Conservation (phyloP, 176 grass and related monocot species). For the Carex pumila region DNA sequence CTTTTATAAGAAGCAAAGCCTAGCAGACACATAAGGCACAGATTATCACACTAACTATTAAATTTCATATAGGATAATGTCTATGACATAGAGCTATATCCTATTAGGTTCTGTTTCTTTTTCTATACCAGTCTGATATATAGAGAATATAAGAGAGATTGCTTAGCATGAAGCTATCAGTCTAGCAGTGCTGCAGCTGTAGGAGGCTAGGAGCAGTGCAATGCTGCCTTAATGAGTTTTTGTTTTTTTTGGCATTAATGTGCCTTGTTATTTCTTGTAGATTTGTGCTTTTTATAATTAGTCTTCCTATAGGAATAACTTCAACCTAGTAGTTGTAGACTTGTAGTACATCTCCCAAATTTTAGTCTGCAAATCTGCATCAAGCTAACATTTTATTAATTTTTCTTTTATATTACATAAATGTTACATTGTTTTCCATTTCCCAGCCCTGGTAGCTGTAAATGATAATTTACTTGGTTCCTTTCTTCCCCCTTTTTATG, state of each 20-base stretch:
- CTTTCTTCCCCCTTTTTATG: not conserved
- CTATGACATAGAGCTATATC: not conserved
- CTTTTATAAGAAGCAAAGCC: not conserved
- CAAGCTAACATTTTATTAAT: not conserved
- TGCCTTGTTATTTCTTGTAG: not conserved
- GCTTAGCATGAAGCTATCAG: not conserved
- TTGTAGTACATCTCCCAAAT: not conserved
- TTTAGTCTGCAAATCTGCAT: not conserved
- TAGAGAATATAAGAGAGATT: slow-evolving; percentile 22
- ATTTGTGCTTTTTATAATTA: not conserved
- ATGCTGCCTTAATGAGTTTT: not conserved
- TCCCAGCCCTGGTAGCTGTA: not conserved
- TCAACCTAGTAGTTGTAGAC: not conserved
- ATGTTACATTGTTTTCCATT: not conserved
- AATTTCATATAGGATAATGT: not conserved
- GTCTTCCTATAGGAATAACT: not conserved
- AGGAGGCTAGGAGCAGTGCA: not conserved
- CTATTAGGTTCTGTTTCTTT: not conserved
- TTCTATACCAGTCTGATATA: not conserved
- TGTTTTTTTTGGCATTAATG: slow-evolving; percentile 14
- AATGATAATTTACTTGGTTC: not conserved
- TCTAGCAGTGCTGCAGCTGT: slow-evolving; percentile 4
- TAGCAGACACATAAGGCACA: not conserved
- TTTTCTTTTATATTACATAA: not conserved
- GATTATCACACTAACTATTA: not conserved